Percentiles rank a stretch among this genome's conserved stretches.
Conservation (phyloP, 805 yeast species). For the Teunomyces pallodes region DNA sequence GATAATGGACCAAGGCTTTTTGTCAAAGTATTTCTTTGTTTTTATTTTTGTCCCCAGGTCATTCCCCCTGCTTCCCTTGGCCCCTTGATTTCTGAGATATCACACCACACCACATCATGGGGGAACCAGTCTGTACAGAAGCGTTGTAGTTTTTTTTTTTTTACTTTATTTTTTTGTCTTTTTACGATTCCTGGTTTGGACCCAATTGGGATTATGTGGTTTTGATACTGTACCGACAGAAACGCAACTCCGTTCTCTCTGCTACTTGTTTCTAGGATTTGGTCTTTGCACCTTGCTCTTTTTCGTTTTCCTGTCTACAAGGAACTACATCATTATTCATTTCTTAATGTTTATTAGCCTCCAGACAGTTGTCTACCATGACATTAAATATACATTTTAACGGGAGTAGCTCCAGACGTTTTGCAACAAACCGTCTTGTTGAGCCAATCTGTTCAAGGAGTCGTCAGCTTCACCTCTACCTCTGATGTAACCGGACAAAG, state of each 20-base stretch:
- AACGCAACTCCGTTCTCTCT: no score
- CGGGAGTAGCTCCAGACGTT: slow-evolving; percentile 95
- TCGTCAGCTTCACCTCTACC: slow-evolving; percentile 99
- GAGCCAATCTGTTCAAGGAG: slow-evolving; percentile 98
- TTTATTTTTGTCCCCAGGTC: neutral
- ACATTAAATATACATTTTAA: slow-evolving; percentile 44
- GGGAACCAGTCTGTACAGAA: neutral
- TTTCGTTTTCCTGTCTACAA: neutral
- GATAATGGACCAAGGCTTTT: no score
- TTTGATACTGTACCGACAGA: no score
- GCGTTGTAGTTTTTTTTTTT: neutral
- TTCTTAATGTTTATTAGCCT: slow-evolving; percentile 2
- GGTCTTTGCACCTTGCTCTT: neutral
- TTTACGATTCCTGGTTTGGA: no score
- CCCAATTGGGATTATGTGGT: no score
- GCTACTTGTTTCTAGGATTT: no score
- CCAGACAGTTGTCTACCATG: slow-evolving; percentile 9
- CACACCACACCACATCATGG: no score
- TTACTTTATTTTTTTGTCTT: no score
- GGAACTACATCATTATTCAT: neutral
- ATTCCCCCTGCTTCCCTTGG: neutral
- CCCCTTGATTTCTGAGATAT: neutral
- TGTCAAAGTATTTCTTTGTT: no score
- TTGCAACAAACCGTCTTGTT: slow-evolving; percentile 96
- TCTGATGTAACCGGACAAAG: slow-evolving; percentile 96